Conservation (phyloP, 176 grass and related monocot genomes). For the Poa pratensis region DNA sequence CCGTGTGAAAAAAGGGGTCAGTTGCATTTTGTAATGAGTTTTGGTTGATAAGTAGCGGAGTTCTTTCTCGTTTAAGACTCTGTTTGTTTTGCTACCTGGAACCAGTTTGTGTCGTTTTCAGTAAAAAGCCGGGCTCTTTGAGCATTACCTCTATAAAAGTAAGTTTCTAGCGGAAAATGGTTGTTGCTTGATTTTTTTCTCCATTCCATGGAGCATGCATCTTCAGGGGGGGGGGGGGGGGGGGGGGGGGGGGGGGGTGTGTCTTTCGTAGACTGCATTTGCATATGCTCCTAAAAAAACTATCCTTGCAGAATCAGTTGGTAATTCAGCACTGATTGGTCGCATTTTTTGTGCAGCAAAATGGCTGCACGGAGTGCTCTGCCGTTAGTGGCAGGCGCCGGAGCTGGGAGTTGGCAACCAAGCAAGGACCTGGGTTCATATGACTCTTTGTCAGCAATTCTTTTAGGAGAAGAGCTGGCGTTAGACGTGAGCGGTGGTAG, state of each 20-base stretch:
- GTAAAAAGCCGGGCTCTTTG: too few relatives aligned
- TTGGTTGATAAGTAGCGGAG: not conserved
- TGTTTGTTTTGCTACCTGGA: too few relatives aligned
- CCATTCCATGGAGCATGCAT: constrained; percentile 8
- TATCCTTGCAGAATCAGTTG: not conserved
- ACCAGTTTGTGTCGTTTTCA: too few relatives aligned
- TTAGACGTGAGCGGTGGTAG: constrained; percentile 40
- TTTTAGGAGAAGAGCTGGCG: constrained; percentile 63
- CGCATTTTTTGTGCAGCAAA: constrained; percentile 39
- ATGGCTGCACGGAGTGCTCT: constrained; percentile 81
- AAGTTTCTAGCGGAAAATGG: not conserved
- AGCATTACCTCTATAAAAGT: too few relatives aligned
- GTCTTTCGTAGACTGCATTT: not conserved
- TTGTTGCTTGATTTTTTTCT: not conserved
- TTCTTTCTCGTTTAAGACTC: too few relatives aligned
- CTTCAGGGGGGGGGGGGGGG: not conserved
- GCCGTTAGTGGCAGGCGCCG: constrained; percentile 46
- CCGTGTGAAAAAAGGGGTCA: not conserved
- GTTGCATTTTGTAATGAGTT: not conserved
- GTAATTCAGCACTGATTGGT: constrained; percentile 11
- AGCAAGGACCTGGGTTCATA: constrained; percentile 53
- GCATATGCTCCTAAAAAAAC: not conserved
- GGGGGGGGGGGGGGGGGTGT: too few relatives aligned
- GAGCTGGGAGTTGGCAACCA: constrained; percentile 58
- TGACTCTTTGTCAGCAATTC: constrained; percentile 37